Percentiles rank a stretch among this genome's conserved stretches.
These are phyloP conservation scores for Larix kaempferi DNA, from an alignment of 75 land plant species.

Conservation along the genomic window DNA sequence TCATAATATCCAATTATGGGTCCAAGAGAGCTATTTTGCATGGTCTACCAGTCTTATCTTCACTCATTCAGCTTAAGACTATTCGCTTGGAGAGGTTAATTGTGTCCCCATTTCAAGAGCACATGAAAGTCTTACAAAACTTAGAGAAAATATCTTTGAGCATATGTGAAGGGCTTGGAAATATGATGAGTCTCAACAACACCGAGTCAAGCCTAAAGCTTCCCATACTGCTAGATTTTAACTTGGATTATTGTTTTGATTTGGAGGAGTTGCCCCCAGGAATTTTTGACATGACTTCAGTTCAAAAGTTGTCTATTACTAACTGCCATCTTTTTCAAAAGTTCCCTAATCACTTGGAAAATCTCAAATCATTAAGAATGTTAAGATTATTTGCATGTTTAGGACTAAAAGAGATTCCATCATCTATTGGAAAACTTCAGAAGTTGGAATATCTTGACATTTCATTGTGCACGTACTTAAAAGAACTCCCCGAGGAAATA, in stretches of 20 bases:
- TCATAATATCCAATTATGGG: constrained; percentile 38
- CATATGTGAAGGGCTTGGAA: constrained; percentile 30
- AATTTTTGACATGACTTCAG: constrained; percentile 20
- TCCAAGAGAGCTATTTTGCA: constrained; percentile 17
- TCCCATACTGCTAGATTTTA: constrained; percentile 41
- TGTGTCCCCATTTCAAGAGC: constrained; percentile 19
- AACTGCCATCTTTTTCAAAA: constrained; percentile 42
- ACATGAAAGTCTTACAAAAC: constrained; percentile 16
- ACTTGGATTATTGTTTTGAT: constrained; percentile 49
- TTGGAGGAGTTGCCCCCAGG: constrained; percentile 38
- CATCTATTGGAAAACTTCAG: constrained; percentile 27
- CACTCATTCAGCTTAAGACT: constrained; percentile 33
- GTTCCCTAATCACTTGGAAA: constrained; percentile 40
- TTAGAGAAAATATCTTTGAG: constrained; percentile 38
- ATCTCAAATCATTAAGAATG: constrained; percentile 26
- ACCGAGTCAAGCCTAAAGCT: constrained; percentile 19
- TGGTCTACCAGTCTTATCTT: constrained; percentile 27
- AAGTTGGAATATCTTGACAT: constrained; percentile 47
- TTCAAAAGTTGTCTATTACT: constrained; percentile 37
- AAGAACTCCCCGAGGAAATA: constrained; percentile 41
- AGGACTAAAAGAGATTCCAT: constrained; percentile 32
- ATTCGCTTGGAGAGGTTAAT: constrained; percentile 50
- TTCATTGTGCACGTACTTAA: constrained; percentile 38
- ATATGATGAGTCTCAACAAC: constrained; percentile 18
- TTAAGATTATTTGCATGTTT: constrained; percentile 50